phyloP scores from a whole-genome alignment of 345 rosid species.

The Eucalyptus coolabah region DNA sequence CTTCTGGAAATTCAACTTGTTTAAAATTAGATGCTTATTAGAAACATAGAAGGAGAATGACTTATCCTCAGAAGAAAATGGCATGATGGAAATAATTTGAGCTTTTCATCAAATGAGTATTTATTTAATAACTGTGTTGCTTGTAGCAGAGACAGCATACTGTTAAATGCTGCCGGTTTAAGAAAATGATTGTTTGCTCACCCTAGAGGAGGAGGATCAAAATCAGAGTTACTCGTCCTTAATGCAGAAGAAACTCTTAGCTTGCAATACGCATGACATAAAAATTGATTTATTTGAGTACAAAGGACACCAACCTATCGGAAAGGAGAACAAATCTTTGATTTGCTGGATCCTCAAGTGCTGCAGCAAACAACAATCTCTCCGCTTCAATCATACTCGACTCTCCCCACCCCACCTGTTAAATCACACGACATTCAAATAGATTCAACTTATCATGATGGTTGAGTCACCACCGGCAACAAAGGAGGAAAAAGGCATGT shows the following conservation, averaged over 20 bases:
- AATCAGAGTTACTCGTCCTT: background rate
- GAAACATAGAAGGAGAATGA: background rate
- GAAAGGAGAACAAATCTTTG: constrained; percentile 89
- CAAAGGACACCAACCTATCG: constrained; percentile 47
- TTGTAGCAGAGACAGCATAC: background rate
- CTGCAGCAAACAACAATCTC: constrained; percentile 61
- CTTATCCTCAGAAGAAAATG: background rate
- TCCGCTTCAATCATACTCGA: constrained; percentile 88
- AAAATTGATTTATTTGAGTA: background rate
- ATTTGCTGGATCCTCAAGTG: constrained; percentile 70
- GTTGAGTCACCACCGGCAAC: background rate
- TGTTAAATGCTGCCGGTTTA: background rate
- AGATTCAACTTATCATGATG: background rate
- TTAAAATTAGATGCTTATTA: background rate
- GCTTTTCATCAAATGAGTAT: background rate
- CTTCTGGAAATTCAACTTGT: background rate
- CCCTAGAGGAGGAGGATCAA: background rate
- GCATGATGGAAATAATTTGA: background rate
- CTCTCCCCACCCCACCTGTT: constrained; percentile 85
- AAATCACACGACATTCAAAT: background rate
- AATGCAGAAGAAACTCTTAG: background rate
- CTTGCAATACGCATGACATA: background rate
- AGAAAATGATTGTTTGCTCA: background rate
- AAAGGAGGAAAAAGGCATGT: background rate
- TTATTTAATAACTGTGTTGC: background rate